phyloP scores from a whole-genome alignment of 805 yeast species.

The Kuraishia cidri region DNA sequence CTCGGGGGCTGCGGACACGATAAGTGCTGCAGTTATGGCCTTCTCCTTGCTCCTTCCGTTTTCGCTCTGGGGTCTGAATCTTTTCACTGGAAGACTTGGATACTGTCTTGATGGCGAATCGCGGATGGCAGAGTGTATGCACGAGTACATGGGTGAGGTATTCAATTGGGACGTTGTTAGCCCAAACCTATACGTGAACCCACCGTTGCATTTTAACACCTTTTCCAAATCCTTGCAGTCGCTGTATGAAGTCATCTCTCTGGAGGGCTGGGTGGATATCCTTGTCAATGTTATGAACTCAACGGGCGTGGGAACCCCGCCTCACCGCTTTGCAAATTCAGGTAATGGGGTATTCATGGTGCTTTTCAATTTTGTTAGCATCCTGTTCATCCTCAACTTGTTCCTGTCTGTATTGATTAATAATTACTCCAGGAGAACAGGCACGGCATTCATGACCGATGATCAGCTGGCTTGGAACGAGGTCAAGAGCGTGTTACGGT shows the following conservation, averaged over 20 bases:
- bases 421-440: slow-evolving; percentile 73
- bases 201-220: slow-evolving; percentile 56
- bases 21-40: slow-evolving; percentile 61
- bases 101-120: slow-evolving; percentile 59
- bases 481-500: slow-evolving; percentile 57
- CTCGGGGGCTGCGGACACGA: slow-evolving; percentile 67
- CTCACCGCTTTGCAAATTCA: slow-evolving; percentile 47
- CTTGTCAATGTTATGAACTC: slow-evolving; percentile 60
- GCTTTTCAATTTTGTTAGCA: slow-evolving; percentile 69
- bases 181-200: slow-evolving; percentile 63
- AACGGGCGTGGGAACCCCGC: slow-evolving; percentile 61
- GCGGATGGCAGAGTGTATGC: slow-evolving; percentile 34
- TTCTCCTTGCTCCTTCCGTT: slow-evolving; percentile 76
- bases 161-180: slow-evolving; percentile 70
- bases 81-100: slow-evolving; percentile 68
- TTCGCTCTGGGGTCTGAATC: slow-evolving; percentile 82
- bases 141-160: slow-evolving; percentile 53
- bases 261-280: slow-evolving; percentile 93
- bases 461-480: slow-evolving; percentile 88
- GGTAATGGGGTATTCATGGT: slow-evolving; percentile 70
- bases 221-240: slow-evolving; percentile 61
- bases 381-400: slow-evolving; percentile 80
- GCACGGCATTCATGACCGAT: slow-evolving; percentile 74
- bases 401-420: slow-evolving; percentile 84
- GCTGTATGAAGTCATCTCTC: slow-evolving; percentile 73